phyloP scores from a whole-genome alignment of 495 filamentous ascomycete species.

The Xylaria curta region DNA sequence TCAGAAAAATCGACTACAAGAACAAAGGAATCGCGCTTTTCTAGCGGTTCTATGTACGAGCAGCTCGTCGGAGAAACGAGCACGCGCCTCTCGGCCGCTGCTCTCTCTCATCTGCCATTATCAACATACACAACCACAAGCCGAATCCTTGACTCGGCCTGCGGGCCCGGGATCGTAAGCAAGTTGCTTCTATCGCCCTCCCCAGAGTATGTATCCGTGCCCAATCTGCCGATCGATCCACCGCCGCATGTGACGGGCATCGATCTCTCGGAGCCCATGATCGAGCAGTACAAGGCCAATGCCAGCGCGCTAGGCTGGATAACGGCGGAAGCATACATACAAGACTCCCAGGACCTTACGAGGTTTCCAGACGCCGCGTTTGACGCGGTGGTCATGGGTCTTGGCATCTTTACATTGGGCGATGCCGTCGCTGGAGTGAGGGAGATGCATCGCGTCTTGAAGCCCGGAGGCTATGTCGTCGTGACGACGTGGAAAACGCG shows the following conservation, averaged over 20 bases:
- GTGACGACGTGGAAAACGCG: conserved; percentile 43
- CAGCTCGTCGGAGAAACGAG: conserved; percentile 27
- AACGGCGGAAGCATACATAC: conserved; percentile 28
- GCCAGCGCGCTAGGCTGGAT: conserved; percentile 28
- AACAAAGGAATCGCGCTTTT: conserved; percentile 5
- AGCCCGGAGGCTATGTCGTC: conserved; percentile 38
- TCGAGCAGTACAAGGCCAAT: conserved; percentile 30
- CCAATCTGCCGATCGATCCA: conserved; percentile 29
- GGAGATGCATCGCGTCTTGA: conserved; percentile 44
- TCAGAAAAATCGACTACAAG: not conserved
- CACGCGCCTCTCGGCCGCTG: conserved; percentile 29
- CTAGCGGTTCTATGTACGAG: conserved; percentile 29
- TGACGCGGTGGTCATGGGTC: conserved; percentile 37
- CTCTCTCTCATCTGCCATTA: conserved; percentile 31
- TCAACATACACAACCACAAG: conserved; percentile 33
- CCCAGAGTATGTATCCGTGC: conserved; percentile 25
- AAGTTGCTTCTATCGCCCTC: conserved; percentile 33
- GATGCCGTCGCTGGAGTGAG: conserved; percentile 32
- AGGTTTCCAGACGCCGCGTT: conserved; percentile 34
- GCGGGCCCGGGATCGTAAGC: conserved; percentile 33
- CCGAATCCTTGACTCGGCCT: conserved; percentile 34
- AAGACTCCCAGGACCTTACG: conserved; percentile 34
- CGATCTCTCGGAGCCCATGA: conserved; percentile 32
- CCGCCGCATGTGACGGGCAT: conserved; percentile 32
- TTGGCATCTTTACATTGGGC: conserved; percentile 36